Evolutionary conservation across 2,329 filamentous ascomycete species (phyloP), one percentile per base, ranked within the genome.

Genomic region (Endocalyx cinctus): DNA sequence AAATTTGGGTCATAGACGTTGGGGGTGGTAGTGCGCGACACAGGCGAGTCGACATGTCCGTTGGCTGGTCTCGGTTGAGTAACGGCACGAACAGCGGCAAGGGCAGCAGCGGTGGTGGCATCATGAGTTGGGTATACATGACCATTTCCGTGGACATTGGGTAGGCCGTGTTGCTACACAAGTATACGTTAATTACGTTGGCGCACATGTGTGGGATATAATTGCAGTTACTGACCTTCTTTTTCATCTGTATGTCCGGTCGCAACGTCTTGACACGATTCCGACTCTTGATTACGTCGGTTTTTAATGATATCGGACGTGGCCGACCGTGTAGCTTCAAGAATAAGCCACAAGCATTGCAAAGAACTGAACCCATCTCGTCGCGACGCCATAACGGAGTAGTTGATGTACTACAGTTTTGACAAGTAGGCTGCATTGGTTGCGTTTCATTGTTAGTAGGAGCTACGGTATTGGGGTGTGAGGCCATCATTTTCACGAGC

Each of bases 271-370:
- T 97, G 50, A 97, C 90, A 46, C 92, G 82, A 66, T 98, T 98
- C 54, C 92, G 87, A 69, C 89, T 96, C 72, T 98, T 98, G 69
- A 98, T 98, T 48, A 97, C 90, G 70, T 98, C 92, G 30, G 92
- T 97, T 74, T 98, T 98, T 52, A 98, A 76, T 51, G 87, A 94
- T 60, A 95, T 96, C 48, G 92, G 92, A 36, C 92, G 82, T 40
- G 92, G 80, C 17, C 89, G 84, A 45, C 89, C 89, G 60, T 98
- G 92, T 48, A 98, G 75, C 74, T 98, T 98, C 54, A 97, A 76
- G 64, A 97, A 98, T 37, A 98, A 76, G 39, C 92, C 92, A 64
- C 92, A 98, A 54, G 92, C 92, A 67, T 98, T 98, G 79, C 92
- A 98, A 33, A 98, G 83, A 23, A 98, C 90, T 1, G 88, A 84